These are phyloP conservation scores for Cubamyces lactineus DNA, from an alignment of 768 basidiomycete genomes.

Conservation along the genomic window DNA sequence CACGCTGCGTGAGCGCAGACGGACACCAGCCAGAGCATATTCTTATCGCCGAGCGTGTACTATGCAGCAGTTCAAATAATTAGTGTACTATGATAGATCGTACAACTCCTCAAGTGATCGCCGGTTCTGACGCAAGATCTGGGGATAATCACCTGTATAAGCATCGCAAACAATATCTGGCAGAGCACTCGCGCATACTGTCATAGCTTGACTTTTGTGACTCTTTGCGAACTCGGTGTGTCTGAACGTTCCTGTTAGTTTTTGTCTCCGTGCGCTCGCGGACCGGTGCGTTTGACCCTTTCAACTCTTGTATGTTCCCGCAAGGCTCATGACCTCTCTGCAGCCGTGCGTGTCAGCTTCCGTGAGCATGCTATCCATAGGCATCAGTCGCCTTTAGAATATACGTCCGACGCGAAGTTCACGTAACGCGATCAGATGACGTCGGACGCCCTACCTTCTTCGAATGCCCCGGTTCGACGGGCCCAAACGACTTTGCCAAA, in stretches of 20 bases:
- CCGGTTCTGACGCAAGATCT: not conserved
- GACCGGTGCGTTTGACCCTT: not conserved
- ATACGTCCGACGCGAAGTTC: not conserved
- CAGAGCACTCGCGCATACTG: too few species aligned
- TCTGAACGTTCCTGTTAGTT: too few species aligned
- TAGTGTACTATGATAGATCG: conserved; percentile 7
- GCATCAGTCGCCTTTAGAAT: not conserved
- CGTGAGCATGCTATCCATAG: not conserved
- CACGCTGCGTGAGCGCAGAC: conserved; percentile 1
- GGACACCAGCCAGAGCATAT: not conserved
- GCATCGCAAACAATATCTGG: not conserved
- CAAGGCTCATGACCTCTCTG: not conserved
- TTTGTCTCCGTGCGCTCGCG: too few species aligned
- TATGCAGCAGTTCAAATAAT: conserved; percentile 11
- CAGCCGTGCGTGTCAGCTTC: not conserved
- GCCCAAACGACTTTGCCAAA: too few species aligned
- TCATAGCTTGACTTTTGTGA: too few species aligned
- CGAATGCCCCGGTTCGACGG: too few species aligned
- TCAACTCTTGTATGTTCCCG: not conserved
- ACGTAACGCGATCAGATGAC: conserved; percentile 2
- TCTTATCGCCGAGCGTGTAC: conserved; percentile 13
- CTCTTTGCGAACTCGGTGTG: too few species aligned
- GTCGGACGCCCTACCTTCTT: not conserved
- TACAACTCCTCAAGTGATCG: too few species aligned
- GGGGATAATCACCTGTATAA: not conserved